These are phyloP conservation scores for Colletotrichum gigasporum DNA, from an alignment of 2,329 filamentous ascomycete species.

Conservation along the genomic window DNA sequence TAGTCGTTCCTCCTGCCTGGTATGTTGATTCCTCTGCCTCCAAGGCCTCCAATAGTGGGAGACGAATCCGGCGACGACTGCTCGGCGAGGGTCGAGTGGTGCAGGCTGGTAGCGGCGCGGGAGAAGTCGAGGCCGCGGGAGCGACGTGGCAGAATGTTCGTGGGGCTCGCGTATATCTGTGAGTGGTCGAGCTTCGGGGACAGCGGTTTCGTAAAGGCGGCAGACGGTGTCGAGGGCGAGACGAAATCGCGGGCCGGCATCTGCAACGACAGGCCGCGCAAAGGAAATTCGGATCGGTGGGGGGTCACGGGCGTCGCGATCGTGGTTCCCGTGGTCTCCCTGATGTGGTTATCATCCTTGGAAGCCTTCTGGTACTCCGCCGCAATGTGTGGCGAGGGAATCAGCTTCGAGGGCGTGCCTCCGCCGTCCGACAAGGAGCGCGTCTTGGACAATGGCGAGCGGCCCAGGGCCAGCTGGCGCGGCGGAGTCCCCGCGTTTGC, in stretches of 20 bases:
- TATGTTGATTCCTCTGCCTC: slow-evolving; percentile 72
- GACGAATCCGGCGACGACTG: slow-evolving; percentile 90
- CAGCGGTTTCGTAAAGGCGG: slow-evolving; percentile 65
- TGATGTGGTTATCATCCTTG: slow-evolving; percentile 73
- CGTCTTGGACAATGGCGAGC: slow-evolving; percentile 60
- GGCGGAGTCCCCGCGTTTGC: slow-evolving; percentile 13
- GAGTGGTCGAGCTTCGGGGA: slow-evolving; percentile 88
- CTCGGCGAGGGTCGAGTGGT: slow-evolving; percentile 93
- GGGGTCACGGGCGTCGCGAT: slow-evolving; percentile 71
- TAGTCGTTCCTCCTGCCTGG: slow-evolving; percentile 62
- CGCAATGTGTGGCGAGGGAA: slow-evolving; percentile 66
- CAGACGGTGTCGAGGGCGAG: slow-evolving; percentile 37
- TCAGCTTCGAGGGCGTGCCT: slow-evolving; percentile 63
- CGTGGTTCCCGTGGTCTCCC: slow-evolving; percentile 40
- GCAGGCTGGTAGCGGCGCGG: slow-evolving; percentile 89
- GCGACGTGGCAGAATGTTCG: slow-evolving; percentile 86
- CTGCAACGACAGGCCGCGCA: slow-evolving; percentile 75
- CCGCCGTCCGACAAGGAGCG: slow-evolving; percentile 74
- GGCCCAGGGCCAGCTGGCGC: slow-evolving; percentile 22
- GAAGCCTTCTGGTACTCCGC: slow-evolving; percentile 66
- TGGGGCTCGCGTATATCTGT: slow-evolving; percentile 86
- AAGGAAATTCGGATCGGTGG: slow-evolving; percentile 70
- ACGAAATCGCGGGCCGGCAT: slow-evolving; percentile 70
- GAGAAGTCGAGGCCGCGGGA: slow-evolving; percentile 94
- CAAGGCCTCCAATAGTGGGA: slow-evolving; percentile 80